phyloP scores from a whole-genome alignment of 495 filamentous ascomycete genomes.

The Tuber brumale region DNA sequence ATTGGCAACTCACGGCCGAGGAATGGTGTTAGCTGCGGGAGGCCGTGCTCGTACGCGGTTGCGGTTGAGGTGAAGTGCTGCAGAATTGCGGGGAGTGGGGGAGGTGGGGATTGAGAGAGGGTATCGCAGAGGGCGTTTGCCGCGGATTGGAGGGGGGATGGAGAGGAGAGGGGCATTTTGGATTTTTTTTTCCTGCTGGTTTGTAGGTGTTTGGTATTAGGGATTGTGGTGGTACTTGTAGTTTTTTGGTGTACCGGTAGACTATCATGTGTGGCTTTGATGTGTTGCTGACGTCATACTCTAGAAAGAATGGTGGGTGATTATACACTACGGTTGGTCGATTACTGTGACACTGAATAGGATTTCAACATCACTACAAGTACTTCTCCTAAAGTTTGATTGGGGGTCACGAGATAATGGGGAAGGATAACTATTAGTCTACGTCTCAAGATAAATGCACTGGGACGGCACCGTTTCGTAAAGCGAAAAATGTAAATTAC shows the following conservation, averaged over 20 bases:
- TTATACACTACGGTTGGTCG: not conserved
- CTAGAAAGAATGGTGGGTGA: not conserved
- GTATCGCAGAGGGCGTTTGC: constrained; percentile 42
- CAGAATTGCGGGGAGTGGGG: constrained; percentile 48
- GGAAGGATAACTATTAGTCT: not conserved
- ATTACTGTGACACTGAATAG: not conserved
- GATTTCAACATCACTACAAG: not conserved
- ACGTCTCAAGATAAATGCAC: constrained; percentile 2
- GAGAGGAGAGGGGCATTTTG: constrained; percentile 37
- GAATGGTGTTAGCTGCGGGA: constrained; percentile 51
- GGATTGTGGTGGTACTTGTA: no score
- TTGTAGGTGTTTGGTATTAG: not conserved
- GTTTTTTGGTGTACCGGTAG: not conserved
- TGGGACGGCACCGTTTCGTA: not conserved
- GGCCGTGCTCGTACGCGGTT: constrained; percentile 53
- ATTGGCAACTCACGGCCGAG: constrained; percentile 54
- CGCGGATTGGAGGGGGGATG: constrained; percentile 49
- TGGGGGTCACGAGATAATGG: not conserved
- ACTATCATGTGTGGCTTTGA: not conserved
- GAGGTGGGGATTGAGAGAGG: constrained; percentile 48
- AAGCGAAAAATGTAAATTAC: not conserved
- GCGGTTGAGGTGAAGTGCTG: constrained; percentile 49
- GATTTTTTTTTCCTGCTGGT: not conserved
- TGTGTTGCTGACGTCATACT: not conserved
- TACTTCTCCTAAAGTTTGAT: not conserved